Percentiles rank a stretch among this genome's conserved stretches.
phyloP scores from a whole-genome alignment of 1,284 basidiomycete genomes.

The Moesziomyces parantarcticus region DNA sequence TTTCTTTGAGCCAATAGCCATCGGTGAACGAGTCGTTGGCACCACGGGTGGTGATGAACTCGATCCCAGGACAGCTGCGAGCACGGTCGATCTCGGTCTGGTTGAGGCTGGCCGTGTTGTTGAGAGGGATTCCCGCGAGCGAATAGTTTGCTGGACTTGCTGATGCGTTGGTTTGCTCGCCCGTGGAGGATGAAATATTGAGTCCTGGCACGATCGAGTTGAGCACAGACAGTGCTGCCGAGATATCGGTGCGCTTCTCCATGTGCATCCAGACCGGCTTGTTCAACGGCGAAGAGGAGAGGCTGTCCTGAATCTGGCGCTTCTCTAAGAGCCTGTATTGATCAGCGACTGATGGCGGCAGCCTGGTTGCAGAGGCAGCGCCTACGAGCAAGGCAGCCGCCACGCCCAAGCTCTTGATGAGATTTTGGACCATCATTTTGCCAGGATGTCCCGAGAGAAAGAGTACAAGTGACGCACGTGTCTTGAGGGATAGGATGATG shows the following conservation, averaged over 20 bases:
- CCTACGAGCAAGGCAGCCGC: constrained; percentile 8
- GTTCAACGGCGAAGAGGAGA: constrained; percentile 17
- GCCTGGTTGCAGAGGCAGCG: constrained; percentile 5
- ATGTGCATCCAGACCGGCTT: constrained; percentile 24
- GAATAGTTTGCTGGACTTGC: constrained; percentile 18
- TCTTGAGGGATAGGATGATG: too few relatives aligned
- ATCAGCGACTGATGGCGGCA: constrained; percentile 11
- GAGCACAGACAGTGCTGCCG: constrained; percentile 7
- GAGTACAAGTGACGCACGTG: background rate
- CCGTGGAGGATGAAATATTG: constrained; percentile 11
- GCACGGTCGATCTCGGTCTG: constrained; percentile 22
- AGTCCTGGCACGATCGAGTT: constrained; percentile 28
- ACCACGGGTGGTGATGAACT: constrained; percentile 33
- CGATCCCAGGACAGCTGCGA: constrained; percentile 19
- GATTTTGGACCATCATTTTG: constrained; percentile 15
- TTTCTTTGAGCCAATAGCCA: constrained; percentile 31
- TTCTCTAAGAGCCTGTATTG: constrained; percentile 12
- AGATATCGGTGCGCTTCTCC: constrained; percentile 17
- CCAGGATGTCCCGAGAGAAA: background rate
- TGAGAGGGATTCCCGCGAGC: constrained; percentile 15
- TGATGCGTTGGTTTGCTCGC: constrained; percentile 2
- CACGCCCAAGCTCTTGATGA: constrained; percentile 10
- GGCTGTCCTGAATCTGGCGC: constrained; percentile 5
- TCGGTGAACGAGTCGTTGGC: constrained; percentile 27
- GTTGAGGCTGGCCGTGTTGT: constrained; percentile 36